Base-by-base conservation (phyloP, 768 basidiomycete genomes). In the Lepiota brunneoincarnata region DNA sequence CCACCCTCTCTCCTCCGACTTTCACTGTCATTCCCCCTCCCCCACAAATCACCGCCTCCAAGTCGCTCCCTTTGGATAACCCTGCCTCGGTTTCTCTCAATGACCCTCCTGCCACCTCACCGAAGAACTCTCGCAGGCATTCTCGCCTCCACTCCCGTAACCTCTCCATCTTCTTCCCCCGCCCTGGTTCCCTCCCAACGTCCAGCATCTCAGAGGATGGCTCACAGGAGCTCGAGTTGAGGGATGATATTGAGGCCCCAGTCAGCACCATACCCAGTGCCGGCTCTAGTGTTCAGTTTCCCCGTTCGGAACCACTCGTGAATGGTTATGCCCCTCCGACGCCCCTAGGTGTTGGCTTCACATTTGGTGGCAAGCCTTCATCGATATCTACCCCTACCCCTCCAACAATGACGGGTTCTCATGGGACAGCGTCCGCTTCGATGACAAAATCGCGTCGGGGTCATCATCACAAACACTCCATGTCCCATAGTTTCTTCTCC, bases 401-500 rank as follows among this genome's bases (percentile, higher is more conserved):
- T n/a, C n/a, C n/a, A n/a, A n/a, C n/a, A n/a, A n/a, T n/a, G n/a
- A n/a, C n/a, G n/a, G n/a, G n/a, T n/a, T n/a, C n/a, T 14, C 58
- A 52, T 0, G 52, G 65, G 9, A 53, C 53, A 6, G 55, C 57
- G 6, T 54, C 68, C 0, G 49, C 64, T 0, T 61, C 72, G 7
- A 64, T 70, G 1, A 61, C 73, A 0, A 60, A 76, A 2, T 72
- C 75, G 9, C 74, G 84, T 34, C 71, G 88, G 36, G 91, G 91
- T 0, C 91, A 93, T 63, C 87, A 96, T 69, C 94, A 96, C 64
- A 93, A 93, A 69, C 94, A 96, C 68, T 96, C 93, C 0, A 69
- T 94, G 9, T 96, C 93, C 0, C 93, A 97, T 67, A 93, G 91
- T 63, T 94, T 97, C 70, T 96, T 96, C n/a, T n/a, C n/a, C 0